A percentile compares a stretch with the other conserved stretches of the same genome.
Evolutionary conservation across 1,284 basidiomycete genomes (phyloP).

Genomic region (Coniophora puteana): DNA sequence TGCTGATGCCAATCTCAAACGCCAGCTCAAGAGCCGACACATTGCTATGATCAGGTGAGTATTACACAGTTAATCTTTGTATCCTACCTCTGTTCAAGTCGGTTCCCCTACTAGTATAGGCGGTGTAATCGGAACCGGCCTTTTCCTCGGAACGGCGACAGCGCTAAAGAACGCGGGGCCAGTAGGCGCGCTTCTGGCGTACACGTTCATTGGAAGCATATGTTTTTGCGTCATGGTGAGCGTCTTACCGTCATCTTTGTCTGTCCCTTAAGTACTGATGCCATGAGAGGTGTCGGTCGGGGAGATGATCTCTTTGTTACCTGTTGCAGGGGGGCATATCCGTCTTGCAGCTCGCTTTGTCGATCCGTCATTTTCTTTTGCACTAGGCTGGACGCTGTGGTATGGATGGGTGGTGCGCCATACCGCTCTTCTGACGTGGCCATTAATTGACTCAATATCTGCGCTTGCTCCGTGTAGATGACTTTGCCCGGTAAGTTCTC

Average conservation of each 20-base stretch:
- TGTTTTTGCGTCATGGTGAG: background rate
- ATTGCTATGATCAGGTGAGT: conserved; percentile 1
- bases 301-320: conserved; percentile 23
- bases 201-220: conserved; percentile 15
- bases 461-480: conserved; percentile 31
- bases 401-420: conserved; percentile 51
- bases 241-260: background rate
- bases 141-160: conserved; percentile 27
- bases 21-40: conserved; percentile 1
- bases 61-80: background rate
- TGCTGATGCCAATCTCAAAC: no score
- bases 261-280: background rate
- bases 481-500: background rate
- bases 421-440: background rate
- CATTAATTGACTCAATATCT: conserved; percentile 41
- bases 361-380: conserved; percentile 58
- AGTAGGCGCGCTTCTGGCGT: conserved; percentile 19
- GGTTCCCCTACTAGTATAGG: conserved; percentile 9
- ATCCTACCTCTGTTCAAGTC: background rate
- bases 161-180: conserved; percentile 16
- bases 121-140: conserved; percentile 40
- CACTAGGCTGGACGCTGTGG: conserved; percentile 63
- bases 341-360: conserved; percentile 61
- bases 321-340: conserved; percentile 53
- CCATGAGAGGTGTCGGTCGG: conserved; percentile 17